phyloP scores from a whole-genome alignment of 169 alveolate genomes.

The Cardiosporidium cionae region DNA sequence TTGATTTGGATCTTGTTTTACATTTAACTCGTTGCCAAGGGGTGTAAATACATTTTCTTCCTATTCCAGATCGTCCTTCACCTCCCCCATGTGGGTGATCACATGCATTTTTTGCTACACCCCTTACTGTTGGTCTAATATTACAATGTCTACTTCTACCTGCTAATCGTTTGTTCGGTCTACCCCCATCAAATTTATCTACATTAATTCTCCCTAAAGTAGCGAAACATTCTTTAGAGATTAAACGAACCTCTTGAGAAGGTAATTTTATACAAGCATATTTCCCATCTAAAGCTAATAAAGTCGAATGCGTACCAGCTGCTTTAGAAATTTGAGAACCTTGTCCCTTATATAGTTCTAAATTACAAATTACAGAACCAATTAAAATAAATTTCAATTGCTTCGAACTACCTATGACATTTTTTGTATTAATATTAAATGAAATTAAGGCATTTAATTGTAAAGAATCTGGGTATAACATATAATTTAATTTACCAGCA shows the following conservation, averaged over 20 bases:
- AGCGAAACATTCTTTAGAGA: not conserved
- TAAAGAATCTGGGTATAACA: not conserved
- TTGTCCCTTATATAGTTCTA: constrained; percentile 14
- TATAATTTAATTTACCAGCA: not conserved
- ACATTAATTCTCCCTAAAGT: constrained; percentile 14
- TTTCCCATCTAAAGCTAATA: not conserved
- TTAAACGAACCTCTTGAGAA: constrained; percentile 17
- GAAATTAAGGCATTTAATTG: not conserved
- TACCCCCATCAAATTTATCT: not conserved
- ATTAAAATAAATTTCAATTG: not conserved
- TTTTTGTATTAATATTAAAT: not conserved
- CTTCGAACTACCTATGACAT: not conserved
- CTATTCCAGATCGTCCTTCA: constrained; percentile 37
- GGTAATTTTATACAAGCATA: constrained; percentile 32
- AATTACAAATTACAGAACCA: constrained; percentile 37
- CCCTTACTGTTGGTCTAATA: constrained; percentile 38
- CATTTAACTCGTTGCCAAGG: constrained; percentile 20
- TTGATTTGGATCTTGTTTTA: constrained; percentile 23
- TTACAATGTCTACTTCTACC: not conserved
- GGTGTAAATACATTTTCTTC: constrained; percentile 23
- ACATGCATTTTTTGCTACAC: constrained; percentile 40
- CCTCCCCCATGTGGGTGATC: constrained; percentile 50
- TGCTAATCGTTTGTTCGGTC: constrained; percentile 15
- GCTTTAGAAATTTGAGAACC: constrained; percentile 14
- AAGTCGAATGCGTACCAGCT: constrained; percentile 20